Percentiles rank a stretch among this genome's conserved stretches.
phyloP scores from a whole-genome alignment of 2,329 filamentous ascomycete species.

The Diplodia scrobiculata region DNA sequence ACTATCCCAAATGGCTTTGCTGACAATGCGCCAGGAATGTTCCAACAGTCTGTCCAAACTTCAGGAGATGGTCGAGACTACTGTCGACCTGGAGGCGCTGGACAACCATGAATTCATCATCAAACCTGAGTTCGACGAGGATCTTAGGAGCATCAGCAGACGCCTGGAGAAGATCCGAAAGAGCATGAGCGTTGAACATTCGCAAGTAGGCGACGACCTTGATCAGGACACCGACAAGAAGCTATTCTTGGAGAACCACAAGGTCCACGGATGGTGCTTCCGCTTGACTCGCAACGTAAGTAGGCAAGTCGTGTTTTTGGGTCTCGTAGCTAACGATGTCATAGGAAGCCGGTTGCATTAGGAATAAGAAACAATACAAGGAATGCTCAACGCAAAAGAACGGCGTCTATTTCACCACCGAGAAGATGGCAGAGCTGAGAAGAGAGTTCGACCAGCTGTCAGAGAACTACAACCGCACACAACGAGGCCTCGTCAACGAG shows the following conservation, averaged over 20 bases:
- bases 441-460: conserved; percentile 93
- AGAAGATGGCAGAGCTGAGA: conserved; percentile 73
- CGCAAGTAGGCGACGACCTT: conserved; percentile 74
- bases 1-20: background rate
- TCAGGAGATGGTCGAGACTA: conserved; percentile 98
- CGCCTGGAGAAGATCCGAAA: conserved; percentile 82
- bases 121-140: conserved; percentile 95
- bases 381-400: conserved; percentile 99
- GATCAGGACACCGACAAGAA: conserved; percentile 97
- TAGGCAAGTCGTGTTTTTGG: background rate
- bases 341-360: conserved; percentile 84
- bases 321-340: background rate
- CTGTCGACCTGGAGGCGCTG: conserved; percentile 89
- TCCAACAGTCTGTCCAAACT: conserved; percentile 80
- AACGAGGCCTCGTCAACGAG: conserved; percentile 85
- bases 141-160: conserved; percentile 81
- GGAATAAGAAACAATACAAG: conserved; percentile 85
- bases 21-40: conserved; percentile 52
- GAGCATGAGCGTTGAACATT: conserved; percentile 82
- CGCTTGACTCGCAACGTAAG: conserved; percentile 72
- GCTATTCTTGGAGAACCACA: conserved; percentile 94
- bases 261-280: conserved; percentile 95
- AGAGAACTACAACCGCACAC: conserved; percentile 91
- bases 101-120: conserved; percentile 99
- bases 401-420: conserved; percentile 96